Evolutionary conservation across 805 yeast species (phyloP).

Genomic region (Schwanniomyces polymorphus): DNA sequence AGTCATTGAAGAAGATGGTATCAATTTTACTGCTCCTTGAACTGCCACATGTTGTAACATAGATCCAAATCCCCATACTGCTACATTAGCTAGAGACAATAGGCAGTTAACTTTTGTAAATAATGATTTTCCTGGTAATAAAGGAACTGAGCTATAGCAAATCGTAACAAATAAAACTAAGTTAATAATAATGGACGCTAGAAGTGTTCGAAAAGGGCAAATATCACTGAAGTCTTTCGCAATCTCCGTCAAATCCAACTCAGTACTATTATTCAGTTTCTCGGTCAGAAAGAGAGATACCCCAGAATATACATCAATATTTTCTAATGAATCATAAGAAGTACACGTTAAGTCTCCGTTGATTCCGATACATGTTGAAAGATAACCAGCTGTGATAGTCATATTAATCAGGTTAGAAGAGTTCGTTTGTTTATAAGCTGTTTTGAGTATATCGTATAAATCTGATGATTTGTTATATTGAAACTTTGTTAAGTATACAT

Average conservation of each 20-base stretch:
- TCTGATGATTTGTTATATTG: slow-evolving; percentile 48
- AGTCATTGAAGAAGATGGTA: slow-evolving; percentile 51
- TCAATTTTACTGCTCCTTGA: slow-evolving; percentile 41
- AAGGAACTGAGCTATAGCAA: slow-evolving; percentile 48
- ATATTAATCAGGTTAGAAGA: slow-evolving; percentile 36
- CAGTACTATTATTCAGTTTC: slow-evolving; percentile 12
- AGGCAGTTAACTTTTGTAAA: slow-evolving; percentile 21
- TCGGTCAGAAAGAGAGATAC: slow-evolving; percentile 32
- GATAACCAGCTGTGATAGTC: slow-evolving; percentile 52
- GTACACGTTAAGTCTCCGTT: slow-evolving; percentile 36
- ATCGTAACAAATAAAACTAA: slow-evolving; percentile 40
- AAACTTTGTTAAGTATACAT: slow-evolving; percentile 50
- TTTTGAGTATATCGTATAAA: slow-evolving; percentile 38
- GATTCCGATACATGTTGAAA: slow-evolving; percentile 53
- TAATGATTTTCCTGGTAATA: slow-evolving; percentile 42
- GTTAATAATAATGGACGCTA: slow-evolving; percentile 47
- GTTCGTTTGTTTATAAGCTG: slow-evolving; percentile 31
- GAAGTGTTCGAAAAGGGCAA: slow-evolving; percentile 55
- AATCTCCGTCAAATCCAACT: slow-evolving; percentile 46
- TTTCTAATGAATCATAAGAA: slow-evolving; percentile 22
- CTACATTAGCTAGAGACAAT: slow-evolving; percentile 34
- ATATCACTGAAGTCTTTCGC: slow-evolving; percentile 46
- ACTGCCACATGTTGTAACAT: slow-evolving; percentile 64
- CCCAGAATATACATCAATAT: slow-evolving; percentile 23
- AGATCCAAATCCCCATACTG: slow-evolving; percentile 65